A percentile compares a stretch with the other conserved stretches of the same genome.
Evolutionary conservation across 805 yeast species (phyloP).

Genomic region (Metschnikowia reukaufii): DNA sequence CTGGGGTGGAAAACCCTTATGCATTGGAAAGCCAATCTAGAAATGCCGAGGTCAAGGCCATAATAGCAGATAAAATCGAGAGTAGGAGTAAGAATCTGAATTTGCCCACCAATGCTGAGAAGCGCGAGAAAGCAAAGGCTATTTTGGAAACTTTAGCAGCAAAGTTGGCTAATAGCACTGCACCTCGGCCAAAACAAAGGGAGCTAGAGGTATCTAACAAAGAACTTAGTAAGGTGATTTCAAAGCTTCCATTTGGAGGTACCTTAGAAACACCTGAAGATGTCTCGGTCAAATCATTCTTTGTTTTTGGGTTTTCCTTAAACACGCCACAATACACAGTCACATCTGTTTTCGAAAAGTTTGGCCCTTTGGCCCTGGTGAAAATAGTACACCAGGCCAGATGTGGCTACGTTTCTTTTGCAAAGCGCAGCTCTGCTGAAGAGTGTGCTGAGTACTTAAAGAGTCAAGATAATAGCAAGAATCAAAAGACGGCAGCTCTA

Average conservation of each 20-base stretch:
- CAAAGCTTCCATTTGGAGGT: slow-evolving; percentile 70
- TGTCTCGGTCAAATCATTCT: slow-evolving; percentile 52
- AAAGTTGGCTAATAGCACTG: slow-evolving; percentile 20
- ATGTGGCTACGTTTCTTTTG: slow-evolving; percentile 64
- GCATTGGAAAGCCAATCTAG: slow-evolving; percentile 27
- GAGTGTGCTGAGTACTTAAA: slow-evolving; percentile 27
- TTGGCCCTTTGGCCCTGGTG: slow-evolving; percentile 49
- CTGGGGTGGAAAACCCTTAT: slow-evolving; percentile 38
- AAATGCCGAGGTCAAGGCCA: slow-evolving; percentile 39
- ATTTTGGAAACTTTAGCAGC: slow-evolving; percentile 51
- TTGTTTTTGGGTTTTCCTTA: slow-evolving; percentile 71
- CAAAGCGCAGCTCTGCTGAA: slow-evolving; percentile 52
- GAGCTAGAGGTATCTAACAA: slow-evolving; percentile 44
- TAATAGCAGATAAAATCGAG: slow-evolving; percentile 49
- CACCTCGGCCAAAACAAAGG: slow-evolving; percentile 18
- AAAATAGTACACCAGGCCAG: slow-evolving; percentile 56
- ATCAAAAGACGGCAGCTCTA: slow-evolving; percentile 33
- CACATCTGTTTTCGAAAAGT: slow-evolving; percentile 46
- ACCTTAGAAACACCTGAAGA: slow-evolving; percentile 42
- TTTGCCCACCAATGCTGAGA: slow-evolving; percentile 13
- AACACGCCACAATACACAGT: slow-evolving; percentile 65
- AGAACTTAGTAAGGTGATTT: slow-evolving; percentile 39
- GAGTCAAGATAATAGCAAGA: slow-evolving; percentile 27
- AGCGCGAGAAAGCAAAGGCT: slow-evolving; percentile 42
- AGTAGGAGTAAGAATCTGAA: slow-evolving; percentile 42